Conservation (phyloP, 495 filamentous ascomycete genomes). For the Friedmanniomyces simplex region DNA sequence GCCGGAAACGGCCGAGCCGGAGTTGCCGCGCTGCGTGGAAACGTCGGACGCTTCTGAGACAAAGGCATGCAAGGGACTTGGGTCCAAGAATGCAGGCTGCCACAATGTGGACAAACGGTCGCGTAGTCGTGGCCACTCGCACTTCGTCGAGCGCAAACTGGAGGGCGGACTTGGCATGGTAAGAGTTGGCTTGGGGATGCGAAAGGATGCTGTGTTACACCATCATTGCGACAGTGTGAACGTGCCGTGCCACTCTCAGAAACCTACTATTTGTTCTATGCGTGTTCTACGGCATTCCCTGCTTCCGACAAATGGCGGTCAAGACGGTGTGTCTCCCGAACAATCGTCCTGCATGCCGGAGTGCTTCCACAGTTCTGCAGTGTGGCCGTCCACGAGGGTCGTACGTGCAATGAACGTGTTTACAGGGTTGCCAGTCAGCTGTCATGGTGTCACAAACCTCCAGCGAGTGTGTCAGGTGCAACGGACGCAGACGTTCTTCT, state of each 20-base stretch:
- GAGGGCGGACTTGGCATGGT: background rate
- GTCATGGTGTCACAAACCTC: background rate
- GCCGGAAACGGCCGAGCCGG: conserved; percentile 5
- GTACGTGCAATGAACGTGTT: background rate
- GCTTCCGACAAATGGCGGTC: background rate
- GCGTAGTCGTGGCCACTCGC: background rate
- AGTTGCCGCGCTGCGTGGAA: background rate
- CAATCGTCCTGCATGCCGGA: background rate
- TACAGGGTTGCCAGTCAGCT: background rate
- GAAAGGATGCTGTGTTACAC: background rate
- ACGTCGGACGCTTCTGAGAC: conserved; percentile 7
- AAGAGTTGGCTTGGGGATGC: conserved; percentile 3
- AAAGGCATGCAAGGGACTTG: conserved; percentile 11
- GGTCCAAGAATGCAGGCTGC: background rate
- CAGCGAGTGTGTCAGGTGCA: background rate
- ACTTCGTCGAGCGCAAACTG: background rate
- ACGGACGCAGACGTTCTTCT: background rate
- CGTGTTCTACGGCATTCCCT: background rate
- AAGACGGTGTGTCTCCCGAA: background rate
- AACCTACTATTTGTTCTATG: background rate
- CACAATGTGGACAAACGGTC: background rate
- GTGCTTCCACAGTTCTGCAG: background rate
- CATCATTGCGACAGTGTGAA: background rate
- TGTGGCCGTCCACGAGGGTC: background rate
- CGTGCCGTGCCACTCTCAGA: background rate